phyloP scores from a whole-genome alignment of 768 basidiomycete species.

The Auricularia cornea region DNA sequence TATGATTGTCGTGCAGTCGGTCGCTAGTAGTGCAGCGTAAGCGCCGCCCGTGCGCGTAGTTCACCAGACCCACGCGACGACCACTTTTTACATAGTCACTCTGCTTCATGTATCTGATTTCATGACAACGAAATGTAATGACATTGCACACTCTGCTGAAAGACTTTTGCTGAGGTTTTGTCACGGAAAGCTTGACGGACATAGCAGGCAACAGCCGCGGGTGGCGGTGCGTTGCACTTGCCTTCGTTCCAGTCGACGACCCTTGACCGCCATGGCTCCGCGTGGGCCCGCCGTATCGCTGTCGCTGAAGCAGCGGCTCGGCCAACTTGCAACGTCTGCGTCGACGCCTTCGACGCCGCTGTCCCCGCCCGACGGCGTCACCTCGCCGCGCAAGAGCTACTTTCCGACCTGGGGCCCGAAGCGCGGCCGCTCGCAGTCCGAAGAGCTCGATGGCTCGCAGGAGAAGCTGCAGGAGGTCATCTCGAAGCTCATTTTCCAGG shows the following conservation, averaged over 20 bases:
- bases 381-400: conserved; percentile 3
- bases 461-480: conserved; percentile 54
- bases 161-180: too few relatives aligned
- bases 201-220: too few relatives aligned
- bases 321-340: background rate
- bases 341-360: conserved; percentile 1
- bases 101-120: background rate
- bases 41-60: too few relatives aligned
- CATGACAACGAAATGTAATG: background rate
- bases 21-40: background rate
- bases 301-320: conserved; percentile 1
- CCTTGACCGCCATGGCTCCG: too few relatives aligned
- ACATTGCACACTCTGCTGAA: too few relatives aligned
- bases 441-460: conserved; percentile 16
- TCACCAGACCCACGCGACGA: too few relatives aligned
- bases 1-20: conserved; percentile 4
- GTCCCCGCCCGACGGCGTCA: background rate
- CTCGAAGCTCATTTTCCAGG: conserved; percentile 71
- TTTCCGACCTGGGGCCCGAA: conserved; percentile 3
- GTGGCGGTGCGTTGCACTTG: too few relatives aligned
- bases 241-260: too few relatives aligned
- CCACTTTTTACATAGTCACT: background rate
- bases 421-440: background rate
- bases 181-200: too few relatives aligned
- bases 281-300: background rate